Evolutionary conservation across 2,329 filamentous ascomycete species (phyloP).

Genomic region (Fusarium redolens): DNA sequence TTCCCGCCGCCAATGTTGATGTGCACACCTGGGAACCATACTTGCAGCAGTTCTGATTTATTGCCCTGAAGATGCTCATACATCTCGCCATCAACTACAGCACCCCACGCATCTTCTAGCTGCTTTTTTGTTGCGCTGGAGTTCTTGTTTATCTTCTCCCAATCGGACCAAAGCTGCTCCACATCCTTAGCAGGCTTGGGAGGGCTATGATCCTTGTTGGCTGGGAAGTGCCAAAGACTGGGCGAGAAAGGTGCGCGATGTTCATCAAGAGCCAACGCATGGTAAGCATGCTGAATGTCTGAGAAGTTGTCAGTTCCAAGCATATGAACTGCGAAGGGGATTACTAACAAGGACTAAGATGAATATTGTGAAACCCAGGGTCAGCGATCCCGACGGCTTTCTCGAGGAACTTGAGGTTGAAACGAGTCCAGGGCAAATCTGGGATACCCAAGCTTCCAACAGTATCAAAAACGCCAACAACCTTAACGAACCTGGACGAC

Average conservation of each 20-base stretch:
- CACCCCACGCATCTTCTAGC: slow-evolving; percentile 23
- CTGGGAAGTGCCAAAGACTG: slow-evolving; percentile 46
- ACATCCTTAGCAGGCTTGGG: slow-evolving; percentile 11
- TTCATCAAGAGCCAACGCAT: slow-evolving; percentile 66
- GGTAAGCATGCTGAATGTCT: slow-evolving; percentile 64
- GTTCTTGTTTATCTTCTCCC: slow-evolving; percentile 13
- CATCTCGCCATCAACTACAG: slow-evolving; percentile 37
- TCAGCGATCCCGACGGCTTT: slow-evolving; percentile 30
- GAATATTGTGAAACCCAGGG: slow-evolving; percentile 42
- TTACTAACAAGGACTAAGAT: slow-evolving; percentile 41
- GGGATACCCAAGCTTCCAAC: slow-evolving; percentile 43
- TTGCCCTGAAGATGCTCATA: slow-evolving; percentile 20
- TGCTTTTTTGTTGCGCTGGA: slow-evolving; percentile 14
- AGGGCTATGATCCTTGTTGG: slow-evolving; percentile 5
- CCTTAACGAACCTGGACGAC: slow-evolving; percentile 33
- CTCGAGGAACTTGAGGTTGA: slow-evolving; percentile 39
- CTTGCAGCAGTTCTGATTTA: slow-evolving; percentile 37
- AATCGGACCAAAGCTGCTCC: slow-evolving; percentile 27
- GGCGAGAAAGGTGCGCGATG: slow-evolving; percentile 51
- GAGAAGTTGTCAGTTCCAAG: slow-evolving; percentile 14
- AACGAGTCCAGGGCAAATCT: slow-evolving; percentile 38
- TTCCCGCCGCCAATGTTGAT: slow-evolving; percentile 44
- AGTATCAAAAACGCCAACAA: slow-evolving; percentile 43
- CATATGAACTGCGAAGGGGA: not conserved
- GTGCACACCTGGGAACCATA: slow-evolving; percentile 46